A percentile compares a stretch with the other conserved stretches of the same genome.
Evolutionary conservation across 306 rosid species (phyloP).

Genomic region (Lotus japonicus): DNA sequence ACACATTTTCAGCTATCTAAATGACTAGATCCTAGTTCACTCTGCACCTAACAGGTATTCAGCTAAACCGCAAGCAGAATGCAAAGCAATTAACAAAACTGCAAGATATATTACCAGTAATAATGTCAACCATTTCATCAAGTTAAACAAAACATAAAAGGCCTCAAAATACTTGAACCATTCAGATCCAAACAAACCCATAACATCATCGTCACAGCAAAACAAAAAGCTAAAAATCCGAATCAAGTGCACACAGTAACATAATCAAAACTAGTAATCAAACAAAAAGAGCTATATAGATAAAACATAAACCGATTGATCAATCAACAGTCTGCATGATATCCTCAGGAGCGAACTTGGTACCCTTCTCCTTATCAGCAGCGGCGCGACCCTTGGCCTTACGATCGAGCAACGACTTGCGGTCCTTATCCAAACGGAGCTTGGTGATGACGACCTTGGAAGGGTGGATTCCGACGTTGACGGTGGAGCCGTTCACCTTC

Average conservation of each 20-base stretch:
- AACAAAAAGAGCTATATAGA: neutral
- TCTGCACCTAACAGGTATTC: neutral
- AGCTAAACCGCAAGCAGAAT: neutral
- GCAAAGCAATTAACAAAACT: neutral
- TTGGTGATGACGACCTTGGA: conserved; percentile 75
- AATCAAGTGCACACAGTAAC: neutral
- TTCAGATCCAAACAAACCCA: conserved; percentile 8
- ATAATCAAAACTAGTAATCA: neutral
- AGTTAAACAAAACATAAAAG: conserved; percentile 11
- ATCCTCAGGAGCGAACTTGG: conserved; percentile 90
- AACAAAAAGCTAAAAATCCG: neutral
- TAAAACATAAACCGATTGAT: neutral
- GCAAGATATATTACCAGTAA: neutral
- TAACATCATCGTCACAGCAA: neutral
- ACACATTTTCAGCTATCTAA: no score
- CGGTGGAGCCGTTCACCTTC: conserved; percentile 96
- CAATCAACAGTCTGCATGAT: conserved; percentile 84
- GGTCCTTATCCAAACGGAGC: conserved; percentile 82
- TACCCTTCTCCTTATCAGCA: conserved; percentile 90
- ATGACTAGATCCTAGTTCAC: neutral
- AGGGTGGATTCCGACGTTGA: conserved; percentile 82
- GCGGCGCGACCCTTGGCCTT: conserved; percentile 97
- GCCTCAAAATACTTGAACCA: neutral
- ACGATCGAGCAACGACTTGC: conserved; percentile 81
- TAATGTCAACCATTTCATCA: conserved; percentile 23